Evolutionary conservation across 2,329 filamentous ascomycete genomes (phyloP).

Genomic region (Ceratocystis lukuohia): DNA sequence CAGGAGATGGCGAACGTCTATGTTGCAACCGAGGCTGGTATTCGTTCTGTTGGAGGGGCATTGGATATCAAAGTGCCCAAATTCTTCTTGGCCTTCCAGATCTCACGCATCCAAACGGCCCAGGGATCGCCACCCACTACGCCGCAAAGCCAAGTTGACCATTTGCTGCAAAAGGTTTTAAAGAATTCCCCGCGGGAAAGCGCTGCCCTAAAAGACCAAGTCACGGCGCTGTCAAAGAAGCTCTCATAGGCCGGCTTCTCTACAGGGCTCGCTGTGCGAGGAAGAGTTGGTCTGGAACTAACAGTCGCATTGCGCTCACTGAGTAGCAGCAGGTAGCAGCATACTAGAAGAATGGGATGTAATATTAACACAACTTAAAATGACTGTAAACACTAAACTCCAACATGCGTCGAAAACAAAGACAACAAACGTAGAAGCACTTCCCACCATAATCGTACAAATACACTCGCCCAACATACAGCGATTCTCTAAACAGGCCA

Average conservation of each 20-base stretch:
- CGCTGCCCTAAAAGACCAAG: constrained; percentile 38
- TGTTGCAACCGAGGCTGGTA: constrained; percentile 45
- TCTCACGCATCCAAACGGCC: constrained; percentile 45
- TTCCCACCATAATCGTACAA: constrained; percentile 6
- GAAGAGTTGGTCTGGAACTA: neutral
- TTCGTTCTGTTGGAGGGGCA: constrained; percentile 39
- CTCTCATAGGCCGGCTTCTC: neutral
- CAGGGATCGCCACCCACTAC: constrained; percentile 41
- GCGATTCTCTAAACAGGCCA: neutral
- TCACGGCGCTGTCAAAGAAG: constrained; percentile 29
- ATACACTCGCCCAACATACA: neutral
- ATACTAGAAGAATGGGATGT: constrained; percentile 1
- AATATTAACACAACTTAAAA: neutral
- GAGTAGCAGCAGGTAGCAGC: neutral
- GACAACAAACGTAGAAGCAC: neutral
- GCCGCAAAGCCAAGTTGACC: constrained; percentile 41
- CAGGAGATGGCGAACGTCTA: constrained; percentile 43
- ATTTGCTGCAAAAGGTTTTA: constrained; percentile 43
- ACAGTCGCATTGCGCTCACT: neutral
- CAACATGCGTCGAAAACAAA: neutral
- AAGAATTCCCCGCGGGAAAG: constrained; percentile 40
- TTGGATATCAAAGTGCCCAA: constrained; percentile 48
- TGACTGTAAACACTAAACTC: constrained; percentile 3
- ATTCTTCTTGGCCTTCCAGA: constrained; percentile 48
- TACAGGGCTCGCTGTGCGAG: neutral